Percentiles rank a stretch among this genome's conserved stretches.
phyloP scores from a whole-genome alignment of 1,139 yeast species.

The Suhomyces terraborum region DNA sequence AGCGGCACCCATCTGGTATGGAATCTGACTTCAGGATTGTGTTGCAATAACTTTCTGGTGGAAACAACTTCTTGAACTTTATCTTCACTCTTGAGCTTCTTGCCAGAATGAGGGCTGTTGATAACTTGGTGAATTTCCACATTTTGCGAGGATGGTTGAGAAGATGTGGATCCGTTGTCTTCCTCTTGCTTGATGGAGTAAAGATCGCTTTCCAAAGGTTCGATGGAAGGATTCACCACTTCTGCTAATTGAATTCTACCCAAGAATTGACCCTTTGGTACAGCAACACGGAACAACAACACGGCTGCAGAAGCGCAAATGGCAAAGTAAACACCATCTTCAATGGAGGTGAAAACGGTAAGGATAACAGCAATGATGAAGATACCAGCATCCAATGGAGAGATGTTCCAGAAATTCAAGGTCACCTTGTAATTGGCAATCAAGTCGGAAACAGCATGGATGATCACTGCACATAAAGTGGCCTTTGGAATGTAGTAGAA shows the following conservation, averaged over 20 bases:
- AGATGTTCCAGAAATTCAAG: constrained; percentile 70
- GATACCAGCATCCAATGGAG: constrained; percentile 76
- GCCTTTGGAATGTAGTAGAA: constrained; percentile 93
- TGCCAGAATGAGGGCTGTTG: constrained; percentile 22
- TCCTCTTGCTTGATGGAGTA: constrained; percentile 15
- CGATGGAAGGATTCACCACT: constrained; percentile 58
- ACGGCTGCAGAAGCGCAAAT: constrained; percentile 80
- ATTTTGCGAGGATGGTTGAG: constrained; percentile 25
- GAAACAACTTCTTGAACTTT: constrained; percentile 21
- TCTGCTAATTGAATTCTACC: constrained; percentile 76
- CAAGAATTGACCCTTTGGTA: constrained; percentile 79
- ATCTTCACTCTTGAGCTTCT: constrained; percentile 20
- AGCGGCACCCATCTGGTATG: constrained; percentile 84
- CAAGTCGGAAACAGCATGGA: constrained; percentile 93
- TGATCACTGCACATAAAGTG: constrained; percentile 80
- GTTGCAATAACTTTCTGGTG: constrained; percentile 27
- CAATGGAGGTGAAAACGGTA: constrained; percentile 81
- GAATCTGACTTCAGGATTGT: constrained; percentile 43
- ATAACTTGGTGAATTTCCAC: constrained; percentile 49
- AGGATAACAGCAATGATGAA: constrained; percentile 77
- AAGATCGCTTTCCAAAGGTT: constrained; percentile 14
- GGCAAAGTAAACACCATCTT: constrained; percentile 88
- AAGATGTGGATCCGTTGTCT: constrained; percentile 13
- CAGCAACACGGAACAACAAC: constrained; percentile 71
- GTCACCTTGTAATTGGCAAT: constrained; percentile 73